A percentile compares a stretch with the other conserved stretches of the same genome.
Evolutionary conservation across 306 rosid species (phyloP).

Genomic region (Macrotyloma uniflorum): DNA sequence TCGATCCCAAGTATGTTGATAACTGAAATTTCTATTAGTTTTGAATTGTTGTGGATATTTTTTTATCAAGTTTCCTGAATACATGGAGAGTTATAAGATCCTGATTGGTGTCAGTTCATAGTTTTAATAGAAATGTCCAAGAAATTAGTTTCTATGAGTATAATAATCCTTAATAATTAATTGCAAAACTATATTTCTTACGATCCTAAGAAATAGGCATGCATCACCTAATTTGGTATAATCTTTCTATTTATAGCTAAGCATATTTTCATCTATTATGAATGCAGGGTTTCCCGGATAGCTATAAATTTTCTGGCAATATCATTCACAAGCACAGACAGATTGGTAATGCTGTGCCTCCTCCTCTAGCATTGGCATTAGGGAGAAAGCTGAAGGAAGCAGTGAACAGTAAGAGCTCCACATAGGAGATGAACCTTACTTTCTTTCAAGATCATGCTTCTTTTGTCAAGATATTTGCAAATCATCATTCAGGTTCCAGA

Average conservation of each 20-base stretch:
- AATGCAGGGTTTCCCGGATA: constrained; percentile 89
- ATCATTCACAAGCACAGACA: constrained; percentile 88
- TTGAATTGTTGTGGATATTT: not conserved
- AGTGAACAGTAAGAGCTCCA: constrained; percentile 47
- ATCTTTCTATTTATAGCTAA: not conserved
- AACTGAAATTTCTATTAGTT: not conserved
- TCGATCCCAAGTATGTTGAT: constrained; percentile 82
- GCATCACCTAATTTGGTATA: constrained; percentile 7
- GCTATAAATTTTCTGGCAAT: constrained; percentile 71
- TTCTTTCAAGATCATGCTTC: not conserved
- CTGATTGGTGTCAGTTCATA: no score
- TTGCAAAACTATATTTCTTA: not conserved
- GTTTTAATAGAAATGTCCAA: not conserved
- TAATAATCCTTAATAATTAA: not conserved
- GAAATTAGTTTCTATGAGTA: not conserved
- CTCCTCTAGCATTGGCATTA: constrained; percentile 85
- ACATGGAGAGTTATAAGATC: no score
- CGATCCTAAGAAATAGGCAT: not conserved
- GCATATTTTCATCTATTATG: constrained; percentile 1
- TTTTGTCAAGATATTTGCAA: constrained; percentile 8
- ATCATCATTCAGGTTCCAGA: not conserved
- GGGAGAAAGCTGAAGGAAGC: constrained; percentile 87
- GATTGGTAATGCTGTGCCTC: constrained; percentile 99
- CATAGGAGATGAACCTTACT: constrained; percentile 8
- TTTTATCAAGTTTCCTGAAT: no score